Evolutionary conservation across 2,329 filamentous ascomycete genomes (phyloP).

Genomic region (Cercospora sojina): DNA sequence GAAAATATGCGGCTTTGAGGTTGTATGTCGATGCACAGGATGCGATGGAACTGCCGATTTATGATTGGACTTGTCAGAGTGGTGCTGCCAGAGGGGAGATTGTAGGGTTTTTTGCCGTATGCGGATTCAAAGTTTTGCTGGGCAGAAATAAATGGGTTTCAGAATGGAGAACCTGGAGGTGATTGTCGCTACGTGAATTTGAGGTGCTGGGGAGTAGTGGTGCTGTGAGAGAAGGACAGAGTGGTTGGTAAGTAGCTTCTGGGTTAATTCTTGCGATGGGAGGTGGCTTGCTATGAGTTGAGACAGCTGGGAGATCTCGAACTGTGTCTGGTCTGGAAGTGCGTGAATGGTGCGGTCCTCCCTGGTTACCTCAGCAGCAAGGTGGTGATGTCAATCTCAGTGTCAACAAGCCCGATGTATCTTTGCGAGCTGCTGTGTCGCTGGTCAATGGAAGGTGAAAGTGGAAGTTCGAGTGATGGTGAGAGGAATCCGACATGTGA

Average conservation of each 20-base stretch:
- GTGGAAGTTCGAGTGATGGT: not conserved
- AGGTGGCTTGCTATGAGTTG: too few relatives aligned
- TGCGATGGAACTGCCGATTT: not conserved
- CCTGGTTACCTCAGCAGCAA: too few relatives aligned
- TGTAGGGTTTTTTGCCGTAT: not conserved
- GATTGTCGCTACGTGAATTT: not conserved
- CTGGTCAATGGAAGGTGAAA: not conserved
- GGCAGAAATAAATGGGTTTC: not conserved
- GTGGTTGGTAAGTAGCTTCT: too few relatives aligned
- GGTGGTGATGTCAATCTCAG: too few relatives aligned
- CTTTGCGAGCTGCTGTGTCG: too few relatives aligned
- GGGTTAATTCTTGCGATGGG: too few relatives aligned
- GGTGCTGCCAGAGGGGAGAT: not conserved
- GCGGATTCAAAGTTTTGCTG: not conserved
- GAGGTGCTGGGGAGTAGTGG: not conserved
- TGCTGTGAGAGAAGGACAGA: too few relatives aligned
- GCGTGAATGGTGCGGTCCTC: too few relatives aligned
- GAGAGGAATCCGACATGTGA: constrained; percentile 22
- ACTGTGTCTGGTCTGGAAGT: too few relatives aligned
- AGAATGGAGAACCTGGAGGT: not conserved
- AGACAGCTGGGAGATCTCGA: too few relatives aligned
- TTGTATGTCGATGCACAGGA: not conserved
- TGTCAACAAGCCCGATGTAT: too few relatives aligned
- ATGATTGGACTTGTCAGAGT: not conserved
- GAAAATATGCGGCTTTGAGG: not conserved